Evolutionary conservation across 345 rosid genomes (phyloP).

Genomic region (Eucalyptus cladocalyx): DNA sequence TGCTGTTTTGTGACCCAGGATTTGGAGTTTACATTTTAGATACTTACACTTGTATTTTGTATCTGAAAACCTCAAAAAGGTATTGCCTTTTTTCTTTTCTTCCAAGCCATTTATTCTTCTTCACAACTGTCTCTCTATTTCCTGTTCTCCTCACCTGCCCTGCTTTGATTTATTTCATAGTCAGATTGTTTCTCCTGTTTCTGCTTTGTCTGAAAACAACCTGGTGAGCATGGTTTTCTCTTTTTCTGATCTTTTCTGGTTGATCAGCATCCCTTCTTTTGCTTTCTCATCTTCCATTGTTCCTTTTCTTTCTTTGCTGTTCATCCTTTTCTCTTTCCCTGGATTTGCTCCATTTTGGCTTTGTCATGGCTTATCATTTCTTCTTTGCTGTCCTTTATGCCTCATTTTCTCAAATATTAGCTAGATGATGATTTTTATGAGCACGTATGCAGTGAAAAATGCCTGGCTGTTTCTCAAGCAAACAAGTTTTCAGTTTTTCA

Average conservation of each 20-base stretch:
- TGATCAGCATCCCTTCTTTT: background rate
- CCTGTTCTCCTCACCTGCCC: background rate
- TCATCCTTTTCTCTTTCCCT: background rate
- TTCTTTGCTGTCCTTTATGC: background rate
- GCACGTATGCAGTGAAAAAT: background rate
- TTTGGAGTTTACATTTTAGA: background rate
- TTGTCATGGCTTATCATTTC: background rate
- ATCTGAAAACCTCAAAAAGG: background rate
- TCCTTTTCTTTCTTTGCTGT: background rate
- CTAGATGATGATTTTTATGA: background rate
- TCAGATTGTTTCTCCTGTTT: background rate
- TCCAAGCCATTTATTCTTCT: background rate
- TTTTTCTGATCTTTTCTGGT: background rate
- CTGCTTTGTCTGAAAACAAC: background rate
- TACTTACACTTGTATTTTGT: background rate
- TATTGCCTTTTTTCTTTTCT: background rate
- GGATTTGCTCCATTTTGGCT: background rate
- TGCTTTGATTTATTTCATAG: background rate
- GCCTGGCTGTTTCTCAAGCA: background rate
- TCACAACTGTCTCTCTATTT: background rate
- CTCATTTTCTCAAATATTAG: background rate
- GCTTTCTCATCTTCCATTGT: background rate
- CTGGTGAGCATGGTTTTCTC: background rate
- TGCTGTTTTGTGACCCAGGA: background rate
- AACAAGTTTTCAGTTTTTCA: background rate